Percentiles rank a stretch among this genome's conserved stretches.
Conservation (phyloP, 768 basidiomycete genomes). For the Lepiota brunneoincarnata region DNA sequence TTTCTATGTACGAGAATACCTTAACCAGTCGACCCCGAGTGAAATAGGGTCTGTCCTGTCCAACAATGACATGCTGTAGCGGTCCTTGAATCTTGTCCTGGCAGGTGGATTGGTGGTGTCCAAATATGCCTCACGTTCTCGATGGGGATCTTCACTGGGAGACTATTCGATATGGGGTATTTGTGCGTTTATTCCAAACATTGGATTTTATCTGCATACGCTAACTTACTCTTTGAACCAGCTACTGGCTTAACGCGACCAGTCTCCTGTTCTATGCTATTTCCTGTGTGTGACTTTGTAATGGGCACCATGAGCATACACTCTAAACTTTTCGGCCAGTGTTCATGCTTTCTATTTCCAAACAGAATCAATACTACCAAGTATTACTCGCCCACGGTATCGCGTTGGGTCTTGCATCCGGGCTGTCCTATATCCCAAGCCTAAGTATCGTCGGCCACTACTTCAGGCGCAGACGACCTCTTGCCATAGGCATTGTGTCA, state of each 20-base stretch:
- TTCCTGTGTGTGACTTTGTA: conserved; percentile 18
- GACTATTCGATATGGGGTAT: conserved; percentile 50
- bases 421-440: conserved; percentile 43
- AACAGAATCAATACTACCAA: conserved; percentile 33
- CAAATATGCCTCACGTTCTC: conserved; percentile 50
- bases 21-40: conserved; percentile 21
- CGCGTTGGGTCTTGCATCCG: conserved; percentile 43
- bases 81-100: neutral
- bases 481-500: conserved; percentile 50
- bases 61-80: neutral
- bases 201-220: too few relatives aligned
- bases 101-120: conserved; percentile 51
- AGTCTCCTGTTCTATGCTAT: conserved; percentile 23
- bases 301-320: neutral
- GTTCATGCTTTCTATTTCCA: conserved; percentile 32
- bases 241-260: conserved; percentile 21
- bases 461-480: conserved; percentile 42
- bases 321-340: conserved; percentile 17
- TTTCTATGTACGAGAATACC: conserved; percentile 27
- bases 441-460: conserved; percentile 51
- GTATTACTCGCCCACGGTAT: conserved; percentile 54
- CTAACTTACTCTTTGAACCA: neutral
- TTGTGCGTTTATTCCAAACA: conserved; percentile 31
- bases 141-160: conserved; percentile 43
- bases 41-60: conserved; percentile 22